A percentile compares a stretch with the other conserved stretches of the same genome.
Conservation (phyloP, 352 stramenopile species). For the Phytophthora kernoviae region DNA sequence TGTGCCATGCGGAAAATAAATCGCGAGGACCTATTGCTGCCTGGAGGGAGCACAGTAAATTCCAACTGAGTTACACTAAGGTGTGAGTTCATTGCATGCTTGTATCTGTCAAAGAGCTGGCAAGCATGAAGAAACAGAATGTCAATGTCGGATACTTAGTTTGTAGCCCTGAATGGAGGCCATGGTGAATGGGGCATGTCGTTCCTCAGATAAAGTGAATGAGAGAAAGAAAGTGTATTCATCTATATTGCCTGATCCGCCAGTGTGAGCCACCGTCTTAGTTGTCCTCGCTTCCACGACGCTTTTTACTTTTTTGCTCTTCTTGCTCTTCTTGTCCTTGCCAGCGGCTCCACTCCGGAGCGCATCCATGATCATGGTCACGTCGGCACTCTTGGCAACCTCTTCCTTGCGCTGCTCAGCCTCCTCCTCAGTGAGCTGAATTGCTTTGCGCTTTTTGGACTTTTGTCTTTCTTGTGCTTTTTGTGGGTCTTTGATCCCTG, state of each 20-base stretch:
- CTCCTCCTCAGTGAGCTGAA: constrained; percentile 26
- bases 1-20: constrained; percentile 9
- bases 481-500: constrained; percentile 22
- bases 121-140: neutral
- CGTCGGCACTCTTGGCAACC: constrained; percentile 50
- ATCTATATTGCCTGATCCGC: constrained; percentile 25
- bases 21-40: constrained; percentile 4
- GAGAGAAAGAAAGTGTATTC: neutral
- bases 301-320: constrained; percentile 58
- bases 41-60: constrained; percentile 41
- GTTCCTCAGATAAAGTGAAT: neutral
- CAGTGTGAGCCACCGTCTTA: constrained; percentile 11
- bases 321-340: constrained; percentile 49
- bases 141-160: neutral
- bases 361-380: constrained; percentile 72
- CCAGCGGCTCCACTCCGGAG: constrained; percentile 40
- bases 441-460: constrained; percentile 52
- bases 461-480: constrained; percentile 50
- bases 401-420: constrained; percentile 37
- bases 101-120: no score
- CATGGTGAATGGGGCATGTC: neutral
- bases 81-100: constrained; percentile 2
- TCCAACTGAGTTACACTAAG: constrained; percentile 43
- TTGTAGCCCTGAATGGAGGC: neutral
- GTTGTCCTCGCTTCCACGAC: constrained; percentile 28